Base-by-base conservation (phyloP, 2,329 filamentous ascomycete species). In the Colletotrichum sansevieriae region DNA sequence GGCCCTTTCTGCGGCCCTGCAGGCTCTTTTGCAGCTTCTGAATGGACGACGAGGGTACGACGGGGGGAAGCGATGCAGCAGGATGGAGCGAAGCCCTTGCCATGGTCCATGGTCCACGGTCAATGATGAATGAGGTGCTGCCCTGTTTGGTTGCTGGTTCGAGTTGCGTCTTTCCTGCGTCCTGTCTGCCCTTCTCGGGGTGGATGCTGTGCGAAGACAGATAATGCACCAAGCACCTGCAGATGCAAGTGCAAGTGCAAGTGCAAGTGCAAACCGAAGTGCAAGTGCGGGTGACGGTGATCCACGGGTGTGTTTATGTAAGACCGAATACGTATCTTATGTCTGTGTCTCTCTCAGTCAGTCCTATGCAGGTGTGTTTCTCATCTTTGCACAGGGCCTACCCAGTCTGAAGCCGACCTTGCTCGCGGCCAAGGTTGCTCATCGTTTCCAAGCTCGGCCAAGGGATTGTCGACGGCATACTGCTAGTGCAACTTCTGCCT, bases 11-110 rank as follows among this genome's bases (percentile, higher is more conserved):
- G 52, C 65, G 49, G 52, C 25, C 54, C 29, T 65, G 61, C 61
- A 65, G 65, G 41, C 39, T 41, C 43, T 41, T 33, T 44, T 49
- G 52, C 41, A 59, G 61, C 61, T 46, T 68, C 65, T 68, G 65
- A 55, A 33, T 68, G 65, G 65, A 54, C 62, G 47, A 51, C 13
- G 49, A 39, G 22, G n/a, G n/a, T 7, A 29, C 46, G 56, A 61
- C 56, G 33, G 39, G 65, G 71, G 71, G 68, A 60, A 63, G n/a
- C 11, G 49, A 43, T 47, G 46, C 29, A 20, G 35, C 47, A 62
- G 59, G 47, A 62, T 62, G 47, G 59, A 51, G 43, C 15, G 43
- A 49, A 13, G 46, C 13, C 13, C 12, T 9, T 44, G 44, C 44
- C 57, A 49, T 49, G 29, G 29, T 29, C 29, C 29, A 29, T 9